Percentiles rank a stretch among this genome's conserved stretches.
Evolutionary conservation across 768 basidiomycete species (phyloP).

Genomic region (Lentinula lateritia): DNA sequence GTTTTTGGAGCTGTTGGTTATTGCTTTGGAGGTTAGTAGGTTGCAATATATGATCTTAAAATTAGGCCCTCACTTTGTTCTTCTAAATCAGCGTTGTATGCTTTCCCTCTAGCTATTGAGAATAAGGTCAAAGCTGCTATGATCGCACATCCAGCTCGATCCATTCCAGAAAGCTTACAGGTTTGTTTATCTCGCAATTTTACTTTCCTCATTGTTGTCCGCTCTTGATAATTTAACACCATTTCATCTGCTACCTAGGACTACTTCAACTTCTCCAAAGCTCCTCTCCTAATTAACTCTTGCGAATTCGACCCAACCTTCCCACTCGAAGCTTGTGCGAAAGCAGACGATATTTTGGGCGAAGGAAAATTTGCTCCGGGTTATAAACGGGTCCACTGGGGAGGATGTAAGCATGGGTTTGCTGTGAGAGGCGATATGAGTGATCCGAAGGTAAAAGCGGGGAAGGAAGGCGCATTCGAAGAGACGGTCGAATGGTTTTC

Average conservation of each 20-base stretch:
- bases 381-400: constrained; percentile 24
- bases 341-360: constrained; percentile 32
- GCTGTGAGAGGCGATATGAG: constrained; percentile 23
- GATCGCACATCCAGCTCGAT: constrained; percentile 24
- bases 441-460: constrained; percentile 23
- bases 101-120: constrained; percentile 24
- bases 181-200: not conserved
- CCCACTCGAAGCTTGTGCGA: constrained; percentile 21
- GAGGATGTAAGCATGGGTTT: constrained; percentile 20
- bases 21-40: constrained; percentile 31
- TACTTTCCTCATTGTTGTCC: too few species aligned
- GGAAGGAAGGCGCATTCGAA: constrained; percentile 36
- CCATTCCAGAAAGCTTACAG: constrained; percentile 24
- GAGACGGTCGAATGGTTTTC: constrained; percentile 28
- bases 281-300: constrained; percentile 38
- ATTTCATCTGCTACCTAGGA: constrained; percentile 14
- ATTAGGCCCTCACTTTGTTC: not conserved
- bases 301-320: constrained; percentile 29
- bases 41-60: too few species aligned
- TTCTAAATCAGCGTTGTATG: constrained; percentile 11
- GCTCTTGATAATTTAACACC: too few species aligned
- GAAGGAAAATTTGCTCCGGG: constrained; percentile 24
- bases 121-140: constrained; percentile 18
- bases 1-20: constrained; percentile 34
- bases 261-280: constrained; percentile 25